Percentiles rank a stretch among this genome's conserved stretches.
Evolutionary conservation across 2,329 filamentous ascomycete species (phyloP).

Genomic region (Sporothrix mexicana): DNA sequence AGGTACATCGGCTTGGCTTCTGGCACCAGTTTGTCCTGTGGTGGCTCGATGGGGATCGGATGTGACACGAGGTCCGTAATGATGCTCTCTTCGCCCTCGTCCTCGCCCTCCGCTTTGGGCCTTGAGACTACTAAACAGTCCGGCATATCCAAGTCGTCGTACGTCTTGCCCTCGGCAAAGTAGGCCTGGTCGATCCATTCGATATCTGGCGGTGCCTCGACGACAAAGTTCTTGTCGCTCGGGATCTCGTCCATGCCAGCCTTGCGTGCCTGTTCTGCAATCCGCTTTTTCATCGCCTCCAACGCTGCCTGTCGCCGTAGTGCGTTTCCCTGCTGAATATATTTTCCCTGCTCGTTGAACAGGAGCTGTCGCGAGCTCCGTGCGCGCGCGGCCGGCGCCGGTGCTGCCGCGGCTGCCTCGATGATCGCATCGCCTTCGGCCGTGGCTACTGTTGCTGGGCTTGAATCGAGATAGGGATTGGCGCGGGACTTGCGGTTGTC

Average conservation of each 20-base stretch:
- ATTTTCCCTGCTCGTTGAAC: constrained; percentile 97
- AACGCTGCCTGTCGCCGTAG: constrained; percentile 84
- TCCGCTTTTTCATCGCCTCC: constrained; percentile 92
- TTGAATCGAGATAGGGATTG: constrained; percentile 86
- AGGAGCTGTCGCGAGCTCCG: constrained; percentile 77
- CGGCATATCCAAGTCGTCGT: constrained; percentile 71
- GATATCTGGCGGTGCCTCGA: constrained; percentile 82
- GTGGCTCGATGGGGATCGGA: constrained; percentile 86
- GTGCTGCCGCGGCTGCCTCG: constrained; percentile 62
- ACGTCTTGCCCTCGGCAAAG: constrained; percentile 75
- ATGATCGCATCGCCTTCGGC: constrained; percentile 64
- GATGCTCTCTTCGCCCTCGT: constrained; percentile 76
- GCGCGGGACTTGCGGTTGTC: constrained; percentile 22
- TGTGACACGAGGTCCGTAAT: constrained; percentile 92
- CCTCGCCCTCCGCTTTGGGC: constrained; percentile 41
- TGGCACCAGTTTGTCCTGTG: constrained; percentile 83
- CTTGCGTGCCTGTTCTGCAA: constrained; percentile 84
- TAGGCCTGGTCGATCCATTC: constrained; percentile 97
- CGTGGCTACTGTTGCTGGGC: constrained; percentile 56
- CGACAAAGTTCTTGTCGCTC: constrained; percentile 87
- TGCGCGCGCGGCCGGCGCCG: constrained; percentile 57
- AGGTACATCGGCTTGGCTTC: constrained; percentile 88
- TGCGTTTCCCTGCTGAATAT: constrained; percentile 91
- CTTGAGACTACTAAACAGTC: constrained; percentile 58
- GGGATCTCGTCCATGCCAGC: constrained; percentile 93